Evolutionary conservation across 306 rosid species (phyloP), one percentile per base, ranked within the genome.

Genomic region (Vigna mungo): DNA sequence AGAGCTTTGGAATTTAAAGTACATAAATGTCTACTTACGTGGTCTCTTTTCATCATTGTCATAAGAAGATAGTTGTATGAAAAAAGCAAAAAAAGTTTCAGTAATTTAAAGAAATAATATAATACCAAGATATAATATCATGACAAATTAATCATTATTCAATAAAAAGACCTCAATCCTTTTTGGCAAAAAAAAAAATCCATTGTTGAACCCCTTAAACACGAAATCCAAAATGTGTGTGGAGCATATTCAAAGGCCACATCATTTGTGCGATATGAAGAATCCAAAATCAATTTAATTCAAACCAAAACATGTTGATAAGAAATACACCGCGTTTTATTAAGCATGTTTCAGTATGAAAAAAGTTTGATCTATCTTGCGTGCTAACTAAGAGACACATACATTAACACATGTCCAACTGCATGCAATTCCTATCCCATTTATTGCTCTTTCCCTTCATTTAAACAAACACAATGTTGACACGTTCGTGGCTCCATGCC

Each of bases 361-460:
- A 20, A 41, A 15, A 2, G 6, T 14, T 14, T 14, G 13, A 36
- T 59, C 21, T 7, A 6, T 37, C 15, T 63, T 63, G 69, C 69
- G 9, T 63, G 7, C 47, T 9, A 5, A 0, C 5, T 37, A 36
- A 1, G 69, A 37, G 69, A 63, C 69, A 63, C 69, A 49, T 63
- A 63, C 69, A n/a, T 17, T n/a, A 36, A 63, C 69, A 63, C 69
- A 9, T 63, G 69, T 63, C 69, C 69, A 3, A 4, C 7, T 17
- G 48, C 69, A 63, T 63, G 69, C 49, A 63, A 63, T 37, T 37
- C 46, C 46, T 17, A 13, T 32, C 43, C 21, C 21, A 15, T 16
- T 61, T 12, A 20, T 20, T 6, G 9, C 67, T 32, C 68, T 5
- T 34, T 41, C 47, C 47, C 41, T 62, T 62, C 23, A 34, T 63